A percentile compares a stretch with the other conserved stretches of the same genome.
These are phyloP conservation scores for Mycena rosella DNA, from an alignment of 768 basidiomycete genomes.

Conservation along the genomic window DNA sequence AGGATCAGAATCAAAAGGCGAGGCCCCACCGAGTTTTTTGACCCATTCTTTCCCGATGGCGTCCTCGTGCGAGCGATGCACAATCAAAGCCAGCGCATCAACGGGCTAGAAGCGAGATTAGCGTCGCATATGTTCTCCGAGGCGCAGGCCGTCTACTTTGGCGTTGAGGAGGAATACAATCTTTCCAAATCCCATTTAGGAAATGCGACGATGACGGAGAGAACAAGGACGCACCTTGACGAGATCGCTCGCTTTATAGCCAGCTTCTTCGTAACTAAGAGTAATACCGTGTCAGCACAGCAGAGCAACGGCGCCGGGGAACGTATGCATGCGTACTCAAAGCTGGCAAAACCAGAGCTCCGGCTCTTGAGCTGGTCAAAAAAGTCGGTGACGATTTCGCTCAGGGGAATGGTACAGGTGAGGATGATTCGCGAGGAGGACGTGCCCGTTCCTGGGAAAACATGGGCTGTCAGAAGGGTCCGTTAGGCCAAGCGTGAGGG, in stretches of 20 bases:
- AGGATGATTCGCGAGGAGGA: slow-evolving; percentile 84
- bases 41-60: slow-evolving; percentile 87
- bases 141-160: slow-evolving; percentile 15
- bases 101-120: slow-evolving; percentile 71
- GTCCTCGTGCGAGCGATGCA: slow-evolving; percentile 85
- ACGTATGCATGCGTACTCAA: slow-evolving; percentile 74
- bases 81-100: slow-evolving; percentile 93
- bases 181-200: slow-evolving; percentile 51
- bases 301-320: neutral
- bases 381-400: slow-evolving; percentile 95
- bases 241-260: slow-evolving; percentile 85
- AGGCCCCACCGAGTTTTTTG: slow-evolving; percentile 85
- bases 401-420: slow-evolving; percentile 87
- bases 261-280: slow-evolving; percentile 92
- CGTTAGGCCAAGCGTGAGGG: neutral
- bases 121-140: neutral
- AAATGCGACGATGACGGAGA: neutral
- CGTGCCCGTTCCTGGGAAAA: slow-evolving; percentile 52
- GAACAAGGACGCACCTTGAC: slow-evolving; percentile 72
- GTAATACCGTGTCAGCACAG: neutral
- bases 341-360: slow-evolving; percentile 92
- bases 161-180: slow-evolving; percentile 91
- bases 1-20: neutral
- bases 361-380: slow-evolving; percentile 95
- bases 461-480: neutral